Base-by-base conservation (phyloP, 441 rosid species). In the Euphorbia schlechtendalii region DNA sequence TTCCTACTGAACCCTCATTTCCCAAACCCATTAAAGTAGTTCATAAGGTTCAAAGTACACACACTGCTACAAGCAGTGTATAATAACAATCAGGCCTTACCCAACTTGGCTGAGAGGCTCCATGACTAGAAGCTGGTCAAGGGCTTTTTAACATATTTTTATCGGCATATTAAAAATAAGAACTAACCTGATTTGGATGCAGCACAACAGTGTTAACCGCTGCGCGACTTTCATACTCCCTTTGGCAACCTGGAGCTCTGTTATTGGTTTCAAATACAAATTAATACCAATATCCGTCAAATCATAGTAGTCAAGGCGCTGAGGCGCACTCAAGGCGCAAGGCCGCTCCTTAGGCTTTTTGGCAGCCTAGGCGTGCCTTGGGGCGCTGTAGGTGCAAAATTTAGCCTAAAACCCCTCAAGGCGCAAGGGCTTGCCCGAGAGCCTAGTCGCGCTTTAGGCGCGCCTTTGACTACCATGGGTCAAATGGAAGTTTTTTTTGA, bases 221-320 rank as follows among this genome's bases (percentile, higher is more conserved):
- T 21, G 89, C 96, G 70, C 89, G 88, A 71, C 98, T 91, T 78
- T 93, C 97, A 77, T 91, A 94, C 69, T 94, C 99, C 72, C 88
- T 91, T 74, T 94, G 99, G 78, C 88, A 94, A 70, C 90, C 96
- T 41, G 96, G 96, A 69, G 97, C 92, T 82, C 96, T 93, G 76
- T 71, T 82, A 53, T 78, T 56, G 49, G 59, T 64, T 74, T 62
- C 61, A 45, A 61, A 32, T 32, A 46, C 57, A 49, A 71, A 64
- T 45, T 18, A 58, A 56, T 28, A 28, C 52, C 24, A 20, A n/a
- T n/a, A n/a, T n/a, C n/a, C n/a, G n/a, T n/a, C n/a, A n/a, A n/a
- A n/a, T n/a, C n/a, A n/a, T n/a, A n/a, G n/a, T n/a, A n/a, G n/a
- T n/a, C n/a, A n/a, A n/a, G n/a, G n/a, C n/a, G n/a, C n/a, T n/a